Base-by-base conservation (phyloP, 2,329 filamentous ascomycete genomes). In the Reticulascus tulasneorum region DNA sequence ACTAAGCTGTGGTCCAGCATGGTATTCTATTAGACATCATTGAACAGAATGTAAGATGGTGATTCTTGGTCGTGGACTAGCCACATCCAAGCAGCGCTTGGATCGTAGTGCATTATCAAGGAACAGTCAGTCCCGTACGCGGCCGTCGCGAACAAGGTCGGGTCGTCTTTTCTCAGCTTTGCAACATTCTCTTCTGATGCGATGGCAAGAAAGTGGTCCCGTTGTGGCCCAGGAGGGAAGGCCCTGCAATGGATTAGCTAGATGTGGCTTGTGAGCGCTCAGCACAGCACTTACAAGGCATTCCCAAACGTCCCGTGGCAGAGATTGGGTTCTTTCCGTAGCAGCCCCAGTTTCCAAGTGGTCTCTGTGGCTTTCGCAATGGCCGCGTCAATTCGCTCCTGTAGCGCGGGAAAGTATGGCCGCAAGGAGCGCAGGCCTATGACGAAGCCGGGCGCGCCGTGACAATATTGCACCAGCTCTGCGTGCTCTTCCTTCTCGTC, bases 241-340 rank as follows among this genome's bases (percentile, higher is more conserved):
- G 52, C 51, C 32, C 57, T 60, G 40, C 31, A n/a, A 34, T 22
- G 7, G n/a, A 8, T n/a, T n/a, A 8, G 8, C 11, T 5, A 12
- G 9, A 9, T 12, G 13, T 18, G 19, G 11, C 8, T 4, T 12
- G 7, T 5, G 5, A 27, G 21, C n/a, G n/a, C 5, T 24, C 10
- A 24, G n/a, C 9, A 59, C 21, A 66, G 59, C 20, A 75, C 63
- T 38, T 68, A 75, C 48, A 85, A 58, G 12, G 78, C 76, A 50
- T 84, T 84, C 7, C 80, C 77, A 11, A 76, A 67, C 19, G 82
- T 76, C 1, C 80, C 76, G 49, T 85, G 79, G 49, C 80, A 84
- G 23, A 85, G 53, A 48, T 75, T 82, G 2, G 79, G 77, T 48
- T 79, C 74, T 45, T 84, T 84, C 9, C 66, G 77, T 43, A 84